Conservation (phyloP, 306 rosid species). For the Canavalia ensiformis region DNA sequence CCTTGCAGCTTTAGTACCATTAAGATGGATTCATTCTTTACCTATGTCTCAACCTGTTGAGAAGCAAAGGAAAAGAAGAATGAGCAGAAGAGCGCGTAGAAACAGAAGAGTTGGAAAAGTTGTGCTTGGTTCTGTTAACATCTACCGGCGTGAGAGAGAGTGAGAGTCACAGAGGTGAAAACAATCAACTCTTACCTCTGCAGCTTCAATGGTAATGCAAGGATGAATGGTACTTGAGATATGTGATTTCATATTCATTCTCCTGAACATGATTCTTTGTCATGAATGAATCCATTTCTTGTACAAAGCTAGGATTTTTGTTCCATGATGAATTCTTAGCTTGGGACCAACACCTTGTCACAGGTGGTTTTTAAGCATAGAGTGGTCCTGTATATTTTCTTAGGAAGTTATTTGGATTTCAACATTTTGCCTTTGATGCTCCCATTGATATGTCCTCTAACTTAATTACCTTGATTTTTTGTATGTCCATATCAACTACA, state of each 20-base stretch:
- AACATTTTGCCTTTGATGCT: background rate
- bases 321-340: conserved; percentile 37
- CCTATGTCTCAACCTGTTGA: conserved; percentile 60
- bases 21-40: conserved; percentile 60
- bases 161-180: conserved; percentile 62
- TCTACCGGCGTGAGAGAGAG: conserved; percentile 75
- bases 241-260: conserved; percentile 6
- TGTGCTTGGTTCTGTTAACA: conserved; percentile 54
- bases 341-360: conserved; percentile 42
- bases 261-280: conserved; percentile 12
- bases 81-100: conserved; percentile 70
- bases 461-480: conserved; percentile 15
- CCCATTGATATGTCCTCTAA: background rate
- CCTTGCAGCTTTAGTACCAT: conserved; percentile 72
- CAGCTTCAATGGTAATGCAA: conserved; percentile 12
- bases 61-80: conserved; percentile 60
- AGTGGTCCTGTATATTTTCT: conserved; percentile 28
- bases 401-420: conserved; percentile 3
- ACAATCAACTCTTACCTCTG: conserved; percentile 5
- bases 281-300: background rate
- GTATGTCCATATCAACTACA: conserved; percentile 5
- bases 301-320: conserved; percentile 28
- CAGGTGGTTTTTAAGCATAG: conserved; percentile 28
- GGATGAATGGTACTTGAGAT: conserved; percentile 26
- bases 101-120: conserved; percentile 83